Conservation (phyloP, 2,329 filamentous ascomycete genomes). For the Calonectria pseudoreteaudii region DNA sequence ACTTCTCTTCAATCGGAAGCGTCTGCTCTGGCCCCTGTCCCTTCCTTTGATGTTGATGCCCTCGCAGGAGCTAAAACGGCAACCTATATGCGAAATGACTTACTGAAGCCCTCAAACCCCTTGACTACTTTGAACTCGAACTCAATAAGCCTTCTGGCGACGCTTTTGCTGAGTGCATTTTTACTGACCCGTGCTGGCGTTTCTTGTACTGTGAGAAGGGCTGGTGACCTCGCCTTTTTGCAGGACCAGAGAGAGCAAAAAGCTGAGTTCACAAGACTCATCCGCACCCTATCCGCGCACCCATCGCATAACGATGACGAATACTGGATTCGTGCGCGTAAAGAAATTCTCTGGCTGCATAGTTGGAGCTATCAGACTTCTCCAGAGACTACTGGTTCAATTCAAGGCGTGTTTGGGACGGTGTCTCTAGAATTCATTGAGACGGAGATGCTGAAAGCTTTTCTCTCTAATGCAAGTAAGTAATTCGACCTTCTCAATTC, state of each 20-base stretch:
- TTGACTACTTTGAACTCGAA: slow-evolving; percentile 71
- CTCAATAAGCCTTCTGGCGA: slow-evolving; percentile 70
- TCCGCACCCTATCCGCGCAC: slow-evolving; percentile 63
- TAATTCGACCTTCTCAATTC: slow-evolving; percentile 17
- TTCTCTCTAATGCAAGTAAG: slow-evolving; percentile 72
- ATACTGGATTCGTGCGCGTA: slow-evolving; percentile 71
- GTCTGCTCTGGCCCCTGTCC: slow-evolving; percentile 55
- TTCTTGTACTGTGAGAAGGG: slow-evolving; percentile 63
- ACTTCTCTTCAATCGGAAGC: slow-evolving; percentile 63
- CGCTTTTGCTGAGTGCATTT: slow-evolving; percentile 71
- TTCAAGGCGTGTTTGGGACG: slow-evolving; percentile 72
- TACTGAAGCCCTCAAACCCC: slow-evolving; percentile 70
- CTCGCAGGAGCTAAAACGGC: slow-evolving; percentile 42
- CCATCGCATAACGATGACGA: slow-evolving; percentile 70
- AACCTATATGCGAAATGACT: slow-evolving; percentile 51
- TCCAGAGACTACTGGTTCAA: slow-evolving; percentile 49
- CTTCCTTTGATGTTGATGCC: slow-evolving; percentile 42
- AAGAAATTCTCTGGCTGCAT: slow-evolving; percentile 78
- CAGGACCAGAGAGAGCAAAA: slow-evolving; percentile 74
- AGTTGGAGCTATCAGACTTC: slow-evolving; percentile 70
- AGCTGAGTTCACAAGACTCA: slow-evolving; percentile 67
- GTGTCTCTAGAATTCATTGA: slow-evolving; percentile 74
- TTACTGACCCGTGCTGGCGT: slow-evolving; percentile 64
- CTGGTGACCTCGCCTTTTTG: slow-evolving; percentile 73
- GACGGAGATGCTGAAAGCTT: slow-evolving; percentile 75